Base-by-base conservation (phyloP, 305 asterid species). In the Solanum aculeatissimum region DNA sequence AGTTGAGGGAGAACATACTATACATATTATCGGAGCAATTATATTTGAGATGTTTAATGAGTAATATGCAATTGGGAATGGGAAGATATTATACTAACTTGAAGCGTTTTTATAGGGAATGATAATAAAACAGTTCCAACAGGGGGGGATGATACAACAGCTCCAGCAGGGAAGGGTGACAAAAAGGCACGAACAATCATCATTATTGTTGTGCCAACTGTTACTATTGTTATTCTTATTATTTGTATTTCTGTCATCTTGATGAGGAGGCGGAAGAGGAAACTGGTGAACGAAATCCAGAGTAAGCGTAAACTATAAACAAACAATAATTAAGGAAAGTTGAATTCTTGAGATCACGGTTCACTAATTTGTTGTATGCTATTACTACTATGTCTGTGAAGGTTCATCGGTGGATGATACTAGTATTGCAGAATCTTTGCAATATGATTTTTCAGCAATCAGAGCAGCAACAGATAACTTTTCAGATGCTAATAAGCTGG, bases 361-460 rank as follows among this genome's bases (percentile, higher is more conserved):
- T 45, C 38, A 72, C 35, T 72, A 14, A 72, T 23, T 23, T 43
- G 38, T 72, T 72, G n/a, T 72, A 71, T 2, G 54, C n/a, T 71
- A 11, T 21, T 12, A 3, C 29, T n/a, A n/a, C 38, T 42, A 62
- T 62, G 71, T n/a, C 43, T 2, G 55, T 71, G 80, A 43, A 71
- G 80, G 80, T 21, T 42, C 49, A 71, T 4, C 13, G 0, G 8
- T 1, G 40, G 74, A 10, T 68, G 62, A 27, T 11, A 80, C 72
- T 49, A 80, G 63, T 19, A 53, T 16, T 4, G 79, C 55, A 8
- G 85, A 85, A 69, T 80, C 87, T 47, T 80, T 65, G 27, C 87
- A 85, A 42, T 85, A 85, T 85, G 81, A 80, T 80, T 68, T 85
- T 15, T 23, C 45, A 3, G 38, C 81, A 65, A 40, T 85, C 69